Percentiles rank a stretch among this genome's conserved stretches.
These are phyloP conservation scores for Babesia bigemina DNA, from an alignment of 169 alveolate genomes.

Conservation along the genomic window DNA sequence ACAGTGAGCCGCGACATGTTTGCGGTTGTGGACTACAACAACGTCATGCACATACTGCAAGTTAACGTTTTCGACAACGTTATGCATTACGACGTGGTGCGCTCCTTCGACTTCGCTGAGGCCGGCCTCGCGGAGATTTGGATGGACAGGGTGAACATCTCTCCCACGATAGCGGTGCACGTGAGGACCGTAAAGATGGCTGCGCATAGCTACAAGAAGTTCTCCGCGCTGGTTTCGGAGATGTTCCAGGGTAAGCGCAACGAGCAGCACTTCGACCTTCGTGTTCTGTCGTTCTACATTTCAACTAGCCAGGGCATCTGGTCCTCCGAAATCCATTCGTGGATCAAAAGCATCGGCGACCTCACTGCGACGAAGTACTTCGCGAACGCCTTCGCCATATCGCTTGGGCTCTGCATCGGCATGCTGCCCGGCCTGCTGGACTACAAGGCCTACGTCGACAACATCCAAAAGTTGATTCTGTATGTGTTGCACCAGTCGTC, in stretches of 20 bases:
- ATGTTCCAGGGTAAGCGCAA: slow-evolving; percentile 42
- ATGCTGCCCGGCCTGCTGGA: slow-evolving; percentile 61
- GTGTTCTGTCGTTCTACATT: slow-evolving; percentile 28
- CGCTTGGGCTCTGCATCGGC: slow-evolving; percentile 28
- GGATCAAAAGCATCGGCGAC: slow-evolving; percentile 63
- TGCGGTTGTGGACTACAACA: slow-evolving; percentile 43
- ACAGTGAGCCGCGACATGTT: slow-evolving; percentile 54
- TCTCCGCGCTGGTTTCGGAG: slow-evolving; percentile 53
- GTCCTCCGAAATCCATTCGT: slow-evolving; percentile 53
- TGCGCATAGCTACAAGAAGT: slow-evolving; percentile 67
- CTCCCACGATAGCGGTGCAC: slow-evolving; percentile 47
- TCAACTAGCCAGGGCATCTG: slow-evolving; percentile 39
- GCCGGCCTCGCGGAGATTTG: slow-evolving; percentile 14
- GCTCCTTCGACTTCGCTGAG: slow-evolving; percentile 30
- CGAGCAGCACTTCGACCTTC: slow-evolving; percentile 46
- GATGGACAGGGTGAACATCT: slow-evolving; percentile 30
- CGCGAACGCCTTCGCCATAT: slow-evolving; percentile 51
- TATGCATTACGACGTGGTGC: slow-evolving; percentile 58
- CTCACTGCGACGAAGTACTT: slow-evolving; percentile 54
- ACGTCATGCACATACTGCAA: slow-evolving; percentile 48
- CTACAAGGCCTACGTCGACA: slow-evolving; percentile 42
- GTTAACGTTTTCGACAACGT: slow-evolving; percentile 28
- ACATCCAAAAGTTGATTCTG: slow-evolving; percentile 47
- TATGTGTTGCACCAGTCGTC: slow-evolving; percentile 65
- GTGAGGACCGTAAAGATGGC: slow-evolving; percentile 51